phyloP scores from a whole-genome alignment of 1,284 basidiomycete genomes.

The Cryptococcus sp. region DNA sequence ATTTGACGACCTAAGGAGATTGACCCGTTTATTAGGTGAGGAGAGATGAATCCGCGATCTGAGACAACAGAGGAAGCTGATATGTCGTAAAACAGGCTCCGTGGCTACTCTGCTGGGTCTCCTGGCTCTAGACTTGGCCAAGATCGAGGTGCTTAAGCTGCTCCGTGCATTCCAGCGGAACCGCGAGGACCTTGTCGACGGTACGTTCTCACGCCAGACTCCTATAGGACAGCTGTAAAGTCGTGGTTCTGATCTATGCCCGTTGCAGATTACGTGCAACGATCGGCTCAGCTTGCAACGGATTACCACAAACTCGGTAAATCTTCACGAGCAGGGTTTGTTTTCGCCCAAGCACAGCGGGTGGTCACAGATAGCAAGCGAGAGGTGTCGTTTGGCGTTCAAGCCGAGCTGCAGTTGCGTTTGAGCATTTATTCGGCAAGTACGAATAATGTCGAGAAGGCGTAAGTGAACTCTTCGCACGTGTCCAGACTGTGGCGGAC shows the following conservation, averaged over 20 bases:
- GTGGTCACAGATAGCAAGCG: constrained; percentile 46
- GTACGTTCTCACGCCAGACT: constrained; percentile 15
- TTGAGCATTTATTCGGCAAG: constrained; percentile 68
- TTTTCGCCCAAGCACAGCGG: constrained; percentile 63
- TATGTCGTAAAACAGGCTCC: constrained; percentile 57
- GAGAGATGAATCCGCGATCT: constrained; percentile 7
- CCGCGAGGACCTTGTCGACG: constrained; percentile 52
- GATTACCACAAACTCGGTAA: constrained; percentile 79
- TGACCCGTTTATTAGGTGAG: constrained; percentile 61
- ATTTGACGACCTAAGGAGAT: constrained; percentile 60
- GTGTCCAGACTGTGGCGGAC: too few relatives aligned
- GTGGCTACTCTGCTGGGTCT: constrained; percentile 69
- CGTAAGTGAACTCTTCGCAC: constrained; percentile 56
- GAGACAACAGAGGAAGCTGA: constrained; percentile 20
- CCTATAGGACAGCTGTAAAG: too few relatives aligned
- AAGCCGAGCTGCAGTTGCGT: constrained; percentile 64
- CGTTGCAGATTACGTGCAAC: constrained; percentile 63
- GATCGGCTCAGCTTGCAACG: constrained; percentile 70
- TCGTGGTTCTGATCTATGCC: too few relatives aligned
- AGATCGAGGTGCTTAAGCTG: constrained; percentile 57
- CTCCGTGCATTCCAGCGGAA: constrained; percentile 62
- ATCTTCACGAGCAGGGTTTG: constrained; percentile 62
- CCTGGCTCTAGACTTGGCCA: constrained; percentile 57
- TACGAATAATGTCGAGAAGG: constrained; percentile 63
- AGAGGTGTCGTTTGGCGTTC: constrained; percentile 37